phyloP scores from a whole-genome alignment of 108 stramenopile species.

The Conticribra guillardii region DNA sequence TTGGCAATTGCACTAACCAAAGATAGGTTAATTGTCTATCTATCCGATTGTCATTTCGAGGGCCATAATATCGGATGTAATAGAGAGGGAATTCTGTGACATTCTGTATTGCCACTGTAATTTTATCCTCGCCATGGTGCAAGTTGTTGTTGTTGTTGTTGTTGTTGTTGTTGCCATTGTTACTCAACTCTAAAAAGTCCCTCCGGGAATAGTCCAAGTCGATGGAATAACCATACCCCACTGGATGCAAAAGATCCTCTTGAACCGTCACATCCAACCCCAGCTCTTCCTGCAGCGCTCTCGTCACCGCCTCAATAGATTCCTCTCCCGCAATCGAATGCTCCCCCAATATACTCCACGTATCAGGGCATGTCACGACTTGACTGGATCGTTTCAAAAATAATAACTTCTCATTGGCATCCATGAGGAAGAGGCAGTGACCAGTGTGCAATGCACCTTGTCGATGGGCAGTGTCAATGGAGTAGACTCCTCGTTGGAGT shows the following conservation, averaged over 20 bases:
- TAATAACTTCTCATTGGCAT: constrained; percentile 23
- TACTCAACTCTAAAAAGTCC: no score
- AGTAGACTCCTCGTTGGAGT: neutral
- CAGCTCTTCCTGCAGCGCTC: constrained; percentile 49
- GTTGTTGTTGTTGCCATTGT: no score
- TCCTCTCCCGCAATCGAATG: constrained; percentile 31
- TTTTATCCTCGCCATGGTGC: no score
- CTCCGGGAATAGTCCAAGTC: no score
- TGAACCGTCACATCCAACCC: constrained; percentile 4
- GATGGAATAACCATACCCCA: no score
- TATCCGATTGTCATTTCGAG: constrained; percentile 41
- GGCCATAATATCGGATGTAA: constrained; percentile 50
- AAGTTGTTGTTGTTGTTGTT: no score
- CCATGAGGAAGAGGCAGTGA: constrained; percentile 34
- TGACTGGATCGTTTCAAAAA: constrained; percentile 42
- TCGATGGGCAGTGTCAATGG: constrained; percentile 48
- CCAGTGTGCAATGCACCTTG: constrained; percentile 40
- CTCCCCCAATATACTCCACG: constrained; percentile 55
- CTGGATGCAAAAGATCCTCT: no score
- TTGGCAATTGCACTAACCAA: constrained; percentile 37
- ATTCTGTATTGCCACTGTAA: constrained; percentile 29
- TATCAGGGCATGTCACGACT: constrained; percentile 47
- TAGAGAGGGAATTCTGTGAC: constrained; percentile 44
- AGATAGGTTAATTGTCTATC: constrained; percentile 53
- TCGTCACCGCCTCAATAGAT: constrained; percentile 12